phyloP scores from a whole-genome alignment of 345 rosid genomes.

The Pugionium cornutum region DNA sequence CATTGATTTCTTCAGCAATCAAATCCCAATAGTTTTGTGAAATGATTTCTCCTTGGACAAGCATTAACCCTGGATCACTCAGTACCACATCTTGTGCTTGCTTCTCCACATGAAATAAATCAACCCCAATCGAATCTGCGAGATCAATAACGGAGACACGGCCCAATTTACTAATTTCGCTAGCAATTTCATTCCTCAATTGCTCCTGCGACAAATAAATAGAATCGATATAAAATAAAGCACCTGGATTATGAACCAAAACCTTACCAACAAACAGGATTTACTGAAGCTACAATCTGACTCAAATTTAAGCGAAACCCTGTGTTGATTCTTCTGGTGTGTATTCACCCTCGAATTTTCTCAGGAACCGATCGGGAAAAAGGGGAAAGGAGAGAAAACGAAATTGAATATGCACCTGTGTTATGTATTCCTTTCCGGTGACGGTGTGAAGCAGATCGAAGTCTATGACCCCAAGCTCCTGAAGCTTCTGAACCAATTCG shows the following conservation, averaged over 20 bases:
- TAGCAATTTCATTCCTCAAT: constrained; percentile 68
- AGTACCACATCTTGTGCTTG: constrained; percentile 68
- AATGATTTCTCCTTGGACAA: constrained; percentile 86
- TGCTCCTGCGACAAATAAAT: constrained; percentile 57
- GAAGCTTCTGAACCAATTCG: constrained; percentile 94
- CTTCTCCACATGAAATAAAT: constrained; percentile 91
- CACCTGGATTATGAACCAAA: not conserved
- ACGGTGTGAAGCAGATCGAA: constrained; percentile 98
- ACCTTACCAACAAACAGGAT: not conserved
- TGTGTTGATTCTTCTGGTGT: not conserved
- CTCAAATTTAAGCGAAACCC: not conserved
- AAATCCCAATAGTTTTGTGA: constrained; percentile 93
- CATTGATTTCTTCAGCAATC: constrained; percentile 88
- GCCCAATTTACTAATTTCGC: constrained; percentile 63
- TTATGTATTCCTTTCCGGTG: constrained; percentile 92
- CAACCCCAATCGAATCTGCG: constrained; percentile 79
- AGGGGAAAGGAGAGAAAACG: not conserved
- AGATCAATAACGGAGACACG: constrained; percentile 91
- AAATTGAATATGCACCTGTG: constrained; percentile 52
- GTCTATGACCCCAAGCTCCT: constrained; percentile 85
- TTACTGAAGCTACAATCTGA: too few relatives aligned
- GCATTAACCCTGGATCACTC: constrained; percentile 55
- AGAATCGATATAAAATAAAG: too few relatives aligned
- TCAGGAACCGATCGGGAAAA: constrained; percentile 13
- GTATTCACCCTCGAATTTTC: constrained; percentile 9